These are phyloP conservation scores for Luvunga scandens DNA, from an alignment of 345 rosid species.

Conservation along the genomic window DNA sequence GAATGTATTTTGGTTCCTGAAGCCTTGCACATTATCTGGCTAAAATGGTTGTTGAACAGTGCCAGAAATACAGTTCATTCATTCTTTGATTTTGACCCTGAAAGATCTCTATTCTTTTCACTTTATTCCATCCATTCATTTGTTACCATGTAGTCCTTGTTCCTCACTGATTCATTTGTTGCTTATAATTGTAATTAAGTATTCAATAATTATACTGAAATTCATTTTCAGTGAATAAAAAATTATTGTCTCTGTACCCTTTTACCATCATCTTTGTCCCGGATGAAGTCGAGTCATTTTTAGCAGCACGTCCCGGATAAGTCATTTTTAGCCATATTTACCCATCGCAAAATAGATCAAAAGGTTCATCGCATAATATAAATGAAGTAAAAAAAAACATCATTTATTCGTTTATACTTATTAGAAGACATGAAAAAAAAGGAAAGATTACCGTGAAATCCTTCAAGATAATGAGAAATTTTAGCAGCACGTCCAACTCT, in stretches of 20 bases:
- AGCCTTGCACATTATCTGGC: slow-evolving; percentile 80
- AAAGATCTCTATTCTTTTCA: background rate
- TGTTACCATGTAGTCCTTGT: background rate
- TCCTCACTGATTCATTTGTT: slow-evolving; percentile 22
- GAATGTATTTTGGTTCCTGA: slow-evolving; percentile 88
- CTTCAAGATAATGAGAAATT: too few relatives aligned
- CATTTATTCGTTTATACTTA: too few relatives aligned
- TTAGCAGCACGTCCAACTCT: too few relatives aligned
- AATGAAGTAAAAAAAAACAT: too few relatives aligned
- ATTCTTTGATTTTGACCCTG: slow-evolving; percentile 13
- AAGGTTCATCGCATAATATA: too few relatives aligned
- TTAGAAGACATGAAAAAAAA: too few relatives aligned
- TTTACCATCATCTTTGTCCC: background rate
- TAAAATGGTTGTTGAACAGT: background rate
- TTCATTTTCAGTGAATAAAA: slow-evolving; percentile 20
- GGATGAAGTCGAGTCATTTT: too few relatives aligned
- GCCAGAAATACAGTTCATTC: slow-evolving; percentile 16
- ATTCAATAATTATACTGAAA: slow-evolving; percentile 13
- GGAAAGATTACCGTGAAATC: too few relatives aligned
- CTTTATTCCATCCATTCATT: slow-evolving; percentile 6
- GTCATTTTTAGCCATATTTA: too few relatives aligned
- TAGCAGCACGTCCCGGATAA: too few relatives aligned
- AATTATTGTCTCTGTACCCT: background rate
- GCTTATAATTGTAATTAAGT: slow-evolving; percentile 20
- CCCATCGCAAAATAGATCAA: too few relatives aligned